Evolutionary conservation across 176 grass and related monocot genomes (phyloP), one percentile per base, ranked within the genome.

Genomic region (Avena insularis): DNA sequence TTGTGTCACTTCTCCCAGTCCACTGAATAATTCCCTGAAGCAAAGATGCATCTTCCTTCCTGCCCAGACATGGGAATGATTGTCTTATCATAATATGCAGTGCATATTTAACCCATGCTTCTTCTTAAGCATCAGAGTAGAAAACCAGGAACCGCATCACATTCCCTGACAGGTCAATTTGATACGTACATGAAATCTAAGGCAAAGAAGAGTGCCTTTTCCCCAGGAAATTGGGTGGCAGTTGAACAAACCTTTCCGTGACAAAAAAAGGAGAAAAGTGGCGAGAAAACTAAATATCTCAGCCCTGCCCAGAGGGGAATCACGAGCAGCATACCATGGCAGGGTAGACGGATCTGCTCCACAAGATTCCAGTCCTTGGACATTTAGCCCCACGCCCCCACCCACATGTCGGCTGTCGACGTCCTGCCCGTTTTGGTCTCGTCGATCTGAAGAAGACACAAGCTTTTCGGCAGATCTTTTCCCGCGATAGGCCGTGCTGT

Each of bases 301-400:
- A 19, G n/a, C 70, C 31, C 19, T 45, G 50, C 58, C 19, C 5
- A 60, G 82, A 74, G 56, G 43, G 38, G 55, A 84, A 84, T 84
- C 55, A 60, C 36, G 61, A 61, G 36, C 35, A 45, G n/a, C 8
- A 47, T 10, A 14, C 67, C 56, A 8, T 40, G 15, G 20, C 67
- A 48, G n/a, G 8, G 46, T 10, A 48, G 38, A 74, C 45, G 36
- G 60, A 75, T 75, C 38, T 75, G 23, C 29, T 10, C 55, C 40
- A 9, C 63, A 14, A 62, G 58, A 84, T 59, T n/a, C 61, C 10
- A 62, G 15, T 9, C 9, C 31, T 20, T 27, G 5, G 12, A 16
- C 72, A 75, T 16, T 27, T 23, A 16, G 13, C 54, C 40, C 40
- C 40, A 40, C 38, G 38, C 38, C 38, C 38, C 38, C 40, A 43